phyloP scores from a whole-genome alignment of 2,329 filamentous ascomycete species.

The Catunica adiposa region DNA sequence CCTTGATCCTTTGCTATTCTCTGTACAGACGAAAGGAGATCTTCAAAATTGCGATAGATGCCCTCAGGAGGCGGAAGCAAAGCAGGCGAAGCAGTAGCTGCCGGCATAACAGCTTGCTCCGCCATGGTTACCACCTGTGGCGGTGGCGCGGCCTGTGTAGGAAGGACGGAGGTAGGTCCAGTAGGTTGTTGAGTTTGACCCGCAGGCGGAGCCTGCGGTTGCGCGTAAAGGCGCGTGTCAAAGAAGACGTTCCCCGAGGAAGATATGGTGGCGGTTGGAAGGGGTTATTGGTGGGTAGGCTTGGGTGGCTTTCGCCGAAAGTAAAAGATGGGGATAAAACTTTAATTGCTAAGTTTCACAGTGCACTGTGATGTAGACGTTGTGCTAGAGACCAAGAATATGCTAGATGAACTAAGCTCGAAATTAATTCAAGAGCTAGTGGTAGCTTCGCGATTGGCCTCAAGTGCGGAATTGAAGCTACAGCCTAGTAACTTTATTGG shows the following conservation, averaged over 20 bases:
- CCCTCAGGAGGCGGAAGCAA: conserved; percentile 41
- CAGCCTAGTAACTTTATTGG: too few relatives aligned
- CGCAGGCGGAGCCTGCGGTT: conserved; percentile 11
- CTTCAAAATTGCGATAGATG: conserved; percentile 43
- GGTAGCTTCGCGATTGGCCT: too few relatives aligned
- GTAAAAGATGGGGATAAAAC: too few relatives aligned
- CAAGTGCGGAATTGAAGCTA: too few relatives aligned
- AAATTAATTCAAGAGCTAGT: too few relatives aligned
- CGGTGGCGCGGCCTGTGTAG: conserved; percentile 4
- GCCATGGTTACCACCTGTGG: conserved; percentile 20
- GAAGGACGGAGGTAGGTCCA: neutral
- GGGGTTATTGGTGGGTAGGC: conserved; percentile 15
- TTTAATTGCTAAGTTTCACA: too few relatives aligned
- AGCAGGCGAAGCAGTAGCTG: conserved; percentile 29
- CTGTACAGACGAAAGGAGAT: conserved; percentile 40
- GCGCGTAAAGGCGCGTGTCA: conserved; percentile 14
- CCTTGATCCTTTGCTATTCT: conserved; percentile 45
- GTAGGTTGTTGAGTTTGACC: conserved; percentile 5
- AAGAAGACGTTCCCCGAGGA: conserved; percentile 10
- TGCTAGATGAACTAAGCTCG: too few relatives aligned
- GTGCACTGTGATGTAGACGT: too few relatives aligned
- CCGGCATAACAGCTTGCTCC: conserved; percentile 25
- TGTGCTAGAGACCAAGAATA: too few relatives aligned
- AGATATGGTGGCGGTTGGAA: conserved; percentile 18
- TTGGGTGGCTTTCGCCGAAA: conserved; percentile 5